Percentiles rank a stretch among this genome's conserved stretches.
Conservation (phyloP, 2,329 filamentous ascomycete genomes). For the Cryoendolithus antarcticus region DNA sequence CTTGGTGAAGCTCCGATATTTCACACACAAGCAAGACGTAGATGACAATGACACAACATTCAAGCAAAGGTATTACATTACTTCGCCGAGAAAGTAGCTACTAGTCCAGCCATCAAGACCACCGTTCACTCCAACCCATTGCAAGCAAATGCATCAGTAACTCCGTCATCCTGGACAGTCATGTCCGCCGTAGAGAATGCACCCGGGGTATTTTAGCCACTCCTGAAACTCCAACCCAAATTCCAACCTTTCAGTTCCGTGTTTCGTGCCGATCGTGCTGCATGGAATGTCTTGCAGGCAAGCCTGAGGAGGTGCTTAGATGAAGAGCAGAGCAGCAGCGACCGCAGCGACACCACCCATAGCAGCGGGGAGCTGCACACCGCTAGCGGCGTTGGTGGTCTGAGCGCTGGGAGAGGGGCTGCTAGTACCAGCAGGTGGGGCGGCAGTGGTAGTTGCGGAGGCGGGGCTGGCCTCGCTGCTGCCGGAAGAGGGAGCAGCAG, state of each 20-base stretch:
- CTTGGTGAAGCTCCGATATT: too few relatives aligned
- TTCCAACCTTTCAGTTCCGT: slow-evolving; percentile 1
- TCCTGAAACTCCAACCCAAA: slow-evolving; percentile 3
- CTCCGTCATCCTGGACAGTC: neutral
- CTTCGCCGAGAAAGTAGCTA: slow-evolving; percentile 3
- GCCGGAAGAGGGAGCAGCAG: neutral
- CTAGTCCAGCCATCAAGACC: slow-evolving; percentile 1
- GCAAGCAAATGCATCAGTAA: slow-evolving; percentile 4
- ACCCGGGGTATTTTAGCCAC: slow-evolving; percentile 4
- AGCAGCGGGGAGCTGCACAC: slow-evolving; percentile 9
- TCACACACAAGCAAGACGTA: too few relatives aligned
- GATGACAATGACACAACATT: too few relatives aligned
- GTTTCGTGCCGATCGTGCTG: neutral
- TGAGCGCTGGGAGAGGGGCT: neutral
- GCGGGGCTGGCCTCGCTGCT: slow-evolving; percentile 7
- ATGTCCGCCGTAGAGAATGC: slow-evolving; percentile 5
- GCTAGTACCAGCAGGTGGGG: slow-evolving; percentile 6
- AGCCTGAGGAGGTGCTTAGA: slow-evolving; percentile 6
- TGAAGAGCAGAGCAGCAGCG: slow-evolving; percentile 11
- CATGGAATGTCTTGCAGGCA: neutral
- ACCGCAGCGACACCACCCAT: slow-evolving; percentile 11
- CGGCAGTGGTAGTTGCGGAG: slow-evolving; percentile 8
- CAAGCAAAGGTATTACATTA: slow-evolving; percentile 3
- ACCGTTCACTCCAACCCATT: slow-evolving; percentile 4
- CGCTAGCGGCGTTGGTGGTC: slow-evolving; percentile 9